Conservation (phyloP, 1,284 basidiomycete species). For the Sanghuangporus weigelae region DNA sequence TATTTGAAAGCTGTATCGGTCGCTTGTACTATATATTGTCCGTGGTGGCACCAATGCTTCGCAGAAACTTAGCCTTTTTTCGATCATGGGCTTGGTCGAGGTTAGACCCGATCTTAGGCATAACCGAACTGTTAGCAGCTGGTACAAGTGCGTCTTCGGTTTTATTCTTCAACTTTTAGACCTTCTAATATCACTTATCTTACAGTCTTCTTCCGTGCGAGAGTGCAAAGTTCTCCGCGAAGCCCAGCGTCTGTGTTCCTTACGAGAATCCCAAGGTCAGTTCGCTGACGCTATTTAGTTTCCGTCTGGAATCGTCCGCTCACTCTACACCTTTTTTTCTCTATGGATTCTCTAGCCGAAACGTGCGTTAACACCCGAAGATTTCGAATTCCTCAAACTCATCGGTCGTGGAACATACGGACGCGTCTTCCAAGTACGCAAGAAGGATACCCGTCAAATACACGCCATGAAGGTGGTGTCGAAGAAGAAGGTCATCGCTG, state of each 20-base stretch:
- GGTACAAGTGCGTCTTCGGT: slow-evolving; percentile 73
- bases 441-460: slow-evolving; percentile 96
- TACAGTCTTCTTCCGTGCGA: neutral
- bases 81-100: slow-evolving; percentile 81
- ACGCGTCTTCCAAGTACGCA: slow-evolving; percentile 97
- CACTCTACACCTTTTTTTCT: neutral
- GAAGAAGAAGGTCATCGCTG: slow-evolving; percentile 98
- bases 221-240: slow-evolving; percentile 8
- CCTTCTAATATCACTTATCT: neutral
- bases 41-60: too few species aligned
- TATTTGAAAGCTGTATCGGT: too few species aligned
- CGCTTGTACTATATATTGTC: too few species aligned
- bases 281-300: too few species aligned
- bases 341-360: slow-evolving; percentile 52
- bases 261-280: too few species aligned
- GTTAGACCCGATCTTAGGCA: slow-evolving; percentile 88
- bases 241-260: neutral
- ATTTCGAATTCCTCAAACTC: slow-evolving; percentile 98
- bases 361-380: slow-evolving; percentile 79
- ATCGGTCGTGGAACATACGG: slow-evolving; percentile 99
- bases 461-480: slow-evolving; percentile 99
- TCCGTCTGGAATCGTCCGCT: neutral
- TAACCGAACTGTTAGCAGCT: slow-evolving; percentile 94
- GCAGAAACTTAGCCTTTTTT: too few species aligned
- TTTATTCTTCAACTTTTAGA: slow-evolving; percentile 3